Evolutionary conservation across 768 basidiomycete species (phyloP).

Genomic region (Crucibulum laeve): DNA sequence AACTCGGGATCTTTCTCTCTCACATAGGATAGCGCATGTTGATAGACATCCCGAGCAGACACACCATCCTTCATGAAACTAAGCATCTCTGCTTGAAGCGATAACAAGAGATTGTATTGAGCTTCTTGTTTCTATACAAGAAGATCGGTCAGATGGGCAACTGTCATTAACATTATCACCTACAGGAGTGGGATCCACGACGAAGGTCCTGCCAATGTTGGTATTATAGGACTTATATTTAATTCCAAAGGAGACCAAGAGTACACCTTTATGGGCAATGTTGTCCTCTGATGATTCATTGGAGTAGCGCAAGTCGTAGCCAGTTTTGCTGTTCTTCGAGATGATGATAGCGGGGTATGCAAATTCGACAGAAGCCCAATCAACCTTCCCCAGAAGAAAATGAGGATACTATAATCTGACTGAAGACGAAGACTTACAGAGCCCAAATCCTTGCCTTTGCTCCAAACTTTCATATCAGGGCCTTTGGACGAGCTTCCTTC

Average conservation of each 20-base stretch:
- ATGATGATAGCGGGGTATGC: constrained; percentile 96
- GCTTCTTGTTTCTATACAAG: constrained; percentile 79
- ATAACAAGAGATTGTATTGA: constrained; percentile 74
- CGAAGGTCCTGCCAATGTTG: constrained; percentile 90
- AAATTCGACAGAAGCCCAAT: constrained; percentile 89
- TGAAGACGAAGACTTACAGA: constrained; percentile 49
- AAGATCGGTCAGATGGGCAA: constrained; percentile 6
- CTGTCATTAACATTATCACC: constrained; percentile 8
- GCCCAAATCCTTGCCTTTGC: constrained; percentile 64
- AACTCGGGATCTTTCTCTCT: constrained; percentile 78
- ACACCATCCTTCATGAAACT: constrained; percentile 77
- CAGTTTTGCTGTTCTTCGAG: constrained; percentile 75
- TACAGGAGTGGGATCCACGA: constrained; percentile 90
- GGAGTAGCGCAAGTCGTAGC: constrained; percentile 85
- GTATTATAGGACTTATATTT: constrained; percentile 92
- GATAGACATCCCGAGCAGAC: constrained; percentile 76
- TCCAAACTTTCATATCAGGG: constrained; percentile 93
- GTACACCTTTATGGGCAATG: constrained; percentile 84
- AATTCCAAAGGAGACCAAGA: constrained; percentile 83
- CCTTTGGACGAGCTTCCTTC: constrained; percentile 74
- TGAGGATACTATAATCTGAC: not conserved
- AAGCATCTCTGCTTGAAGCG: constrained; percentile 74
- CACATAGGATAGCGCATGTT: constrained; percentile 64
- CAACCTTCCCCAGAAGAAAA: constrained; percentile 48
- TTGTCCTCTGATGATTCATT: constrained; percentile 82